Evolutionary conservation across 495 filamentous ascomycete genomes (phyloP).

Genomic region (Lophium mytilinum): DNA sequence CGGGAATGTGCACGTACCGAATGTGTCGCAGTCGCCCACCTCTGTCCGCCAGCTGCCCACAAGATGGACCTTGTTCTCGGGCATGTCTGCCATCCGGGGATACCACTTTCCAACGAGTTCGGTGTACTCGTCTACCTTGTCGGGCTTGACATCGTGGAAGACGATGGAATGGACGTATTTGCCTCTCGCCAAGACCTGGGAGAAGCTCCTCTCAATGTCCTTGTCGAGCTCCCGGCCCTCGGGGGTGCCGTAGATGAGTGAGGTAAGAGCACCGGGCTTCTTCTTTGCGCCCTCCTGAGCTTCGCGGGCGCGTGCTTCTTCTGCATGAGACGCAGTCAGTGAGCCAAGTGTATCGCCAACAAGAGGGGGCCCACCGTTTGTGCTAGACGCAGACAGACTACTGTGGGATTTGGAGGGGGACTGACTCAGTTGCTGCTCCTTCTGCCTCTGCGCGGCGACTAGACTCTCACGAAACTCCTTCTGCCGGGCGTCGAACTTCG

Average conservation of each 20-base stretch:
- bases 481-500: constrained; percentile 71
- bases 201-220: constrained; percentile 91
- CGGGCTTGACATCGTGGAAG: constrained; percentile 91
- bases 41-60: constrained; percentile 98
- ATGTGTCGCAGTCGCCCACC: constrained; percentile 95
- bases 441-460: constrained; percentile 60
- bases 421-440: constrained; percentile 80
- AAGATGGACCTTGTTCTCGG: constrained; percentile 86
- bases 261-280: constrained; percentile 49
- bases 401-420: constrained; percentile 38
- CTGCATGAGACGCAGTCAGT: constrained; percentile 28
- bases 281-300: constrained; percentile 41
- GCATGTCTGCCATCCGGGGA: constrained; percentile 68
- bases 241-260: constrained; percentile 90
- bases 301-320: constrained; percentile 35
- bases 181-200: constrained; percentile 83
- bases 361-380: constrained; percentile 1
- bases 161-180: constrained; percentile 99
- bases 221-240: constrained; percentile 86
- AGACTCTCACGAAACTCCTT: constrained; percentile 79
- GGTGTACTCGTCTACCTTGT: constrained; percentile 91
- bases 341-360: constrained; percentile 26
- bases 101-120: constrained; percentile 90
- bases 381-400: constrained; percentile 38
- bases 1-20: constrained; percentile 51